Evolutionary conservation across 768 basidiomycete species (phyloP), one percentile per base, ranked within the genome.

Genomic region (Boletus fagicola): DNA sequence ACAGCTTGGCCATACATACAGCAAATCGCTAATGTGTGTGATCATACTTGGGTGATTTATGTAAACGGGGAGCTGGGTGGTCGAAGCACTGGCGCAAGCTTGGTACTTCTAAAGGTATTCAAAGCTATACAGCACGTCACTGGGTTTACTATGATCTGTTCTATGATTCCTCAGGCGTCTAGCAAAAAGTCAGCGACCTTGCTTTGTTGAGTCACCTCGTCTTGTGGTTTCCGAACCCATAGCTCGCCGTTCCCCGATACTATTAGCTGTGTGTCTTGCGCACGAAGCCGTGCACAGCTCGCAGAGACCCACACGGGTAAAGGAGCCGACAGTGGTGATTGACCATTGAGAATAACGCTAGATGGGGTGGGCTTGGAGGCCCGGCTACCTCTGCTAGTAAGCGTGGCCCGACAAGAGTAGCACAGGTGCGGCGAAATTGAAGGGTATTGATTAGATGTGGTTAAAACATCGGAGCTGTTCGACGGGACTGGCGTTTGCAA

Each of bases 391-490:
- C 77, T 77, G 66, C 86, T 85, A 0, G 82, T 86, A 20, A 86
- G 69, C 8, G 77, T 81, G 3, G 84, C 83, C 54, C 81, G 80
- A 62, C 86, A 88, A 20, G 82, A 76, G 63, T 88, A 88, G 64
- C 86, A 88, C 26, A 88, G 73, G n/a, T 67, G 61, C 0, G 72
- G 66, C 9, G 75, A 69, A 22, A 84, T 70, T 1, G 73, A 74
- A 18, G 60, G 54, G 11, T n/a, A 40, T 54, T 51, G 57, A 45
- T 54, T 30, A 24, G 46, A 31, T 13, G 42, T 16, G 10, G 50
- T 48, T 22, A 22, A 39, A 36, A 28, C 35, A 28, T 47, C 54
- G 52, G 43, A 48, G 36, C 11, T 54, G 43, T 54, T 28, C 22
- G 36, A 36, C 16, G 50, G 33, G 28, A 30, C 31, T 22, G 47